phyloP scores from a whole-genome alignment of 345 rosid species.

The Angophora floribunda region DNA sequence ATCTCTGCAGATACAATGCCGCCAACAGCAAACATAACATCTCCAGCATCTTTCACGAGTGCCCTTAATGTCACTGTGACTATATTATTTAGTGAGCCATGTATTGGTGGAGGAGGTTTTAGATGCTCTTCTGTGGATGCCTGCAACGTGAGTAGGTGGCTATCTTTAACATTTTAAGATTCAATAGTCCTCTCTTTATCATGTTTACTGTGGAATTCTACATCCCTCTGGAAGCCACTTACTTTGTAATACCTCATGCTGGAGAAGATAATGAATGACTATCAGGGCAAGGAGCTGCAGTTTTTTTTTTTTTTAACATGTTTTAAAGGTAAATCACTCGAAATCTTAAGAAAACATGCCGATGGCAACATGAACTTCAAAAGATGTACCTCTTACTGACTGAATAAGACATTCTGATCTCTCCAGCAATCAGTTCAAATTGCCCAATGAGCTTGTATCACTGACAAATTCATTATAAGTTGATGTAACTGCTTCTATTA shows the following conservation, averaged over 20 bases:
- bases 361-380: not conserved
- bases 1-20: slow-evolving; percentile 62
- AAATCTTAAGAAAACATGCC: not conserved
- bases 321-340: not conserved
- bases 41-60: slow-evolving; percentile 65
- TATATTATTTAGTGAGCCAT: slow-evolving; percentile 71
- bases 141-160: slow-evolving; percentile 87
- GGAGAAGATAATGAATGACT: not conserved
- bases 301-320: not conserved
- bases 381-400: not conserved
- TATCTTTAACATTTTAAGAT: not conserved
- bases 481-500: not conserved
- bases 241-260: not conserved
- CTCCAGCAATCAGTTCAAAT: not conserved
- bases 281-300: not conserved
- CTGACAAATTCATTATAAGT: not conserved
- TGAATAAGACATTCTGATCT: not conserved
- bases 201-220: not conserved
- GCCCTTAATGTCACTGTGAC: slow-evolving; percentile 62
- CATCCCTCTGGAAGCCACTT: not conserved
- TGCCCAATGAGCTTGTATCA: not conserved
- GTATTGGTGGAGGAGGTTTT: slow-evolving; percentile 67
- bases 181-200: not conserved
- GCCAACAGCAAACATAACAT: slow-evolving; percentile 63
- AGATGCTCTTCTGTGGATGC: slow-evolving; percentile 63